Base-by-base conservation (phyloP, 2,329 filamentous ascomycete species). In the Curvularia spicifera region DNA sequence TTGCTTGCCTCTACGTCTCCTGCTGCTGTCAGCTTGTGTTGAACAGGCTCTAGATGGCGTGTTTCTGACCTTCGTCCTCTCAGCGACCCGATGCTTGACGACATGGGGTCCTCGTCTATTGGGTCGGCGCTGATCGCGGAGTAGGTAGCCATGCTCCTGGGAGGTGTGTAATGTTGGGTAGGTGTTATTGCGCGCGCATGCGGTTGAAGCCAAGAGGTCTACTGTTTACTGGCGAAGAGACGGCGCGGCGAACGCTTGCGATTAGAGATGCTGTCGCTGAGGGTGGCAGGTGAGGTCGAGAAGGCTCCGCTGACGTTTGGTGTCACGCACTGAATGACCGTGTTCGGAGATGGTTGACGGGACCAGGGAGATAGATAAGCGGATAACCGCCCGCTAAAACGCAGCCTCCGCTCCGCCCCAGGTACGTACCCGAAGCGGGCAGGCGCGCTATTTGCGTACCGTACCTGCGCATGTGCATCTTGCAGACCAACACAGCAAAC, bases 1-100 rank as follows among this genome's bases (percentile, higher is more conserved):
- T 79, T 93, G 93, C 70, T 89, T 88, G 63, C 84, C 85, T 72
- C 87, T 80, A 26, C 78, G 82, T 67, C 83, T 80, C 75, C 87
- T 85, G 57, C 59, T 24, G 22, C 37, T 47, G 63, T 78, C 56
- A 77, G 73, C 57, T 45, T 33, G 22, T 6, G 20, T 35, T 35
- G 46, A 15, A 26, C 29, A 42, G 13, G 10, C 8, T 35, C 20
- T 2, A 44, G 13, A 42, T 24, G 33, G 4, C 7, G 12, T n/a
- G 3, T 5, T 13, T 45, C 68, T 56, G 22, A 77, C 76, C 75
- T 69, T 66, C 75, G 63, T 26, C 74, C 73, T 56, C 75, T 71
- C 51, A 78, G 74, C 53, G 79, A 78, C 22, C 74, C 74, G 8
- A 74, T 77, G 53, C 78, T 79, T 40, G 76, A 74, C 22, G 79